These are phyloP conservation scores for Knoxia roxburghii DNA, from an alignment of 257 asterid genomes.

Conservation along the genomic window DNA sequence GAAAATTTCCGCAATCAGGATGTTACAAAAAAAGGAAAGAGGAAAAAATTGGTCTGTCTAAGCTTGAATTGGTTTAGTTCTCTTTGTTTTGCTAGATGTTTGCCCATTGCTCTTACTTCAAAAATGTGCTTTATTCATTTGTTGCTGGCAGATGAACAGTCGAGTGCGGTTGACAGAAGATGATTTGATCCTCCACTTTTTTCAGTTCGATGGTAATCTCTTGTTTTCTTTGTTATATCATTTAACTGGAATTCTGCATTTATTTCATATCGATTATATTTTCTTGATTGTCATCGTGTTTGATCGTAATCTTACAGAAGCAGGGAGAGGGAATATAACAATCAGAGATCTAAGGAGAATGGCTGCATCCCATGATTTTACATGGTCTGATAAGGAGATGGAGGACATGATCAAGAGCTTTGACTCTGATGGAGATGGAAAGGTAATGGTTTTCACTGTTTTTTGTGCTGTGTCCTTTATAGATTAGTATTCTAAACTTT, in stretches of 20 bases:
- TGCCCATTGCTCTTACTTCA: conserved; percentile 11
- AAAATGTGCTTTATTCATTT: conserved; percentile 12
- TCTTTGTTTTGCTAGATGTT: conserved; percentile 12
- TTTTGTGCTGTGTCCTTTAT: neutral
- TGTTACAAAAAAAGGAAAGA: conserved; percentile 50
- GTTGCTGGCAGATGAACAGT: conserved; percentile 41
- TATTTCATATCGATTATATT: neutral
- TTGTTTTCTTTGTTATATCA: conserved; percentile 10
- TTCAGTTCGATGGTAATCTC: conserved; percentile 84
- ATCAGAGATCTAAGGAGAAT: conserved; percentile 58
- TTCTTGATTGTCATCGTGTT: conserved; percentile 11
- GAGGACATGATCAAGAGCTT: conserved; percentile 67
- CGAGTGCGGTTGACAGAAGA: conserved; percentile 88
- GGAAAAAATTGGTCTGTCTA: conserved; percentile 57
- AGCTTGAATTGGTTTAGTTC: conserved; percentile 11
- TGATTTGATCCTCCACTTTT: conserved; percentile 74
- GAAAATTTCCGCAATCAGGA: conserved; percentile 27
- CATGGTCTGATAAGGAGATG: conserved; percentile 81
- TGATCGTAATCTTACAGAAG: conserved; percentile 40
- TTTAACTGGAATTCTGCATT: neutral
- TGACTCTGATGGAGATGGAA: conserved; percentile 75
- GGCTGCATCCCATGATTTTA: conserved; percentile 75
- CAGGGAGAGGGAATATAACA: conserved; percentile 61
- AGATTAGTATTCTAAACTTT: neutral
- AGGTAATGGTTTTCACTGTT: conserved; percentile 30